phyloP scores from a whole-genome alignment of 495 filamentous ascomycete species.

The Aspergillus avenaceus region DNA sequence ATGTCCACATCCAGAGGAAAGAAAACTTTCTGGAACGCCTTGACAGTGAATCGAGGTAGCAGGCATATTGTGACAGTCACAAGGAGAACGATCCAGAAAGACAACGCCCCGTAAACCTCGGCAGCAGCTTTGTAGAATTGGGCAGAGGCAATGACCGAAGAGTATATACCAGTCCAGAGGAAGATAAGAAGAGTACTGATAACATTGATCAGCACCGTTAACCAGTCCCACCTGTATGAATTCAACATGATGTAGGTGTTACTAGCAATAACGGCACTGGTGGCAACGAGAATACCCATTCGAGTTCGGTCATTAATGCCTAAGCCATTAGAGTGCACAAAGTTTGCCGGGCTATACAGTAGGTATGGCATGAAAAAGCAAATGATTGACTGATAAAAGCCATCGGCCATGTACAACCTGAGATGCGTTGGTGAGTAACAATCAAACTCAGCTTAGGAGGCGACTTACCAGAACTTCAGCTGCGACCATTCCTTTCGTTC shows the following conservation, averaged over 20 bases:
- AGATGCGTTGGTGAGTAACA: constrained; percentile 18
- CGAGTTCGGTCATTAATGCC: constrained; percentile 71
- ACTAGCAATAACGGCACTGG: constrained; percentile 72
- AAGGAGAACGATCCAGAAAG: constrained; percentile 81
- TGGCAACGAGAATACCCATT: constrained; percentile 78
- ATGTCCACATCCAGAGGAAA: constrained; percentile 93
- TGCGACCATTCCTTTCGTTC: constrained; percentile 97
- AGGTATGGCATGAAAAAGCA: constrained; percentile 90
- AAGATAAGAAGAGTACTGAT: constrained; percentile 86
- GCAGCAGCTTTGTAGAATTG: constrained; percentile 75
- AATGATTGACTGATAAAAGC: constrained; percentile 88
- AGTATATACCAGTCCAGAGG: constrained; percentile 96
- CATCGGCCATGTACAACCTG: constrained; percentile 94
- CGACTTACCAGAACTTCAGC: constrained; percentile 84
- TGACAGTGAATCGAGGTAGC: constrained; percentile 79
- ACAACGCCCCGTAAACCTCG: constrained; percentile 72
- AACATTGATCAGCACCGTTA: constrained; percentile 72
- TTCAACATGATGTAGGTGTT: constrained; percentile 95
- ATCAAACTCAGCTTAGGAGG: background rate
- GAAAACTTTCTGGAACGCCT: constrained; percentile 87
- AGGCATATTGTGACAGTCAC: constrained; percentile 74
- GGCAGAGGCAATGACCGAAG: constrained; percentile 58
- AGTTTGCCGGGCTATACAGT: constrained; percentile 63
- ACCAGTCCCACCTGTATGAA: constrained; percentile 96
- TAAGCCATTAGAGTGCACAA: constrained; percentile 63